phyloP scores from a whole-genome alignment of 768 basidiomycete species.

The Naganishia onofrii region DNA sequence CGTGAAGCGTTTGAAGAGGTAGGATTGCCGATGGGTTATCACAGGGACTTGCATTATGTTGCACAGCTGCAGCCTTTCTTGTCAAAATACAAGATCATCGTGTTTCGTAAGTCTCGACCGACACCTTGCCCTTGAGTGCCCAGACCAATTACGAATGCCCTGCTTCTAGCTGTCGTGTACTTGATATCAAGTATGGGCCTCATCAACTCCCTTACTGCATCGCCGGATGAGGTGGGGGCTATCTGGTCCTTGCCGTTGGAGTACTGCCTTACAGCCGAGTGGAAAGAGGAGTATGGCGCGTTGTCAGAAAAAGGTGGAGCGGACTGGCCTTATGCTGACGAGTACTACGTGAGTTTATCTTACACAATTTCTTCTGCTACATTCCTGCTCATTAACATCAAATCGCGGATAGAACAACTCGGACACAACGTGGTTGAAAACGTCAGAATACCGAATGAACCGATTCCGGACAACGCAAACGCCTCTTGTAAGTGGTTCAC shows the following conservation, averaged over 20 bases:
- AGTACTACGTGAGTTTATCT: conserved; percentile 63
- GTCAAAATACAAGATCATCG: conserved; percentile 61
- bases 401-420: conserved; percentile 57
- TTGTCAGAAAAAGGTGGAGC: conserved; percentile 64
- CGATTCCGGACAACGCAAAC: conserved; percentile 75
- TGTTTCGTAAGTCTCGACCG: conserved; percentile 58
- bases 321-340: conserved; percentile 76
- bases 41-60: conserved; percentile 62
- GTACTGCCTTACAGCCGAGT: conserved; percentile 57
- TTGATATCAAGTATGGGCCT: conserved; percentile 62
- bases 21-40: conserved; percentile 60
- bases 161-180: conserved; percentile 62
- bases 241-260: conserved; percentile 80
- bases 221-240: conserved; percentile 65
- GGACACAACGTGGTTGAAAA: conserved; percentile 60
- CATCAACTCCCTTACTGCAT: conserved; percentile 60
- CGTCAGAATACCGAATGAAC: conserved; percentile 71
- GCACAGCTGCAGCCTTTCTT: conserved; percentile 67
- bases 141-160: too few species aligned
- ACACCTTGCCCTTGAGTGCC: neutral
- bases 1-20: conserved; percentile 87
- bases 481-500: conserved; percentile 53
- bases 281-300: conserved; percentile 52
- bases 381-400: neutral
- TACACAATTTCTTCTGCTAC: neutral